phyloP scores from a whole-genome alignment of 2,329 filamentous ascomycete species.

The Grosmannia penicillata region DNA sequence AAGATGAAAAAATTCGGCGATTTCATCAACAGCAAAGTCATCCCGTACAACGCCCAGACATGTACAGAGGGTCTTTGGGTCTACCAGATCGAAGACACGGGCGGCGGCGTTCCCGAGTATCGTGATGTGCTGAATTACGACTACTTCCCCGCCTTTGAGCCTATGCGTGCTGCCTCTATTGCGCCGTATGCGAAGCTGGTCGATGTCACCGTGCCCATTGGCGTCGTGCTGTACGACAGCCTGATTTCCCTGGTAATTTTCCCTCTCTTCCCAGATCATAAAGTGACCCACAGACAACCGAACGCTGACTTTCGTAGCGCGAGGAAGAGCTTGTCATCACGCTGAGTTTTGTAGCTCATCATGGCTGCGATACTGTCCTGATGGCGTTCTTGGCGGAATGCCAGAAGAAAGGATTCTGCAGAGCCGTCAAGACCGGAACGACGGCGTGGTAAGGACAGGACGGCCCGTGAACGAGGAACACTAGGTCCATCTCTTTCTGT shows the following conservation, averaged over 20 bases:
- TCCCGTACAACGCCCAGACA: neutral
- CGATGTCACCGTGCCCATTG: conserved; percentile 3
- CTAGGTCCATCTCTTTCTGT: too few relatives aligned
- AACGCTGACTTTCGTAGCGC: neutral
- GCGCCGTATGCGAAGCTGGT: conserved; percentile 2
- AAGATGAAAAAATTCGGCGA: neutral
- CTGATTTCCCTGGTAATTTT: conserved; percentile 1
- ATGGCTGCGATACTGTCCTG: conserved; percentile 1
- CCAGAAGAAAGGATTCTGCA: conserved; percentile 1
- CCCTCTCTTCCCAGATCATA: too few relatives aligned
- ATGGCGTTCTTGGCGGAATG: conserved; percentile 3
- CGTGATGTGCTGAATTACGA: conserved; percentile 4
- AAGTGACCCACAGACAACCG: too few relatives aligned
- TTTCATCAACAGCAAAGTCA: conserved; percentile 1
- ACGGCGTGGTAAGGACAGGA: conserved; percentile 2
- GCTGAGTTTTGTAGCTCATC: conserved; percentile 2
- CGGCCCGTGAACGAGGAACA: too few relatives aligned
- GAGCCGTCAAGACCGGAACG: neutral
- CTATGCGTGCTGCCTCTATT: conserved; percentile 1
- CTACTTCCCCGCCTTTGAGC: conserved; percentile 2
- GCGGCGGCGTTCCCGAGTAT: conserved; percentile 3
- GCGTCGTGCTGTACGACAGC: conserved; percentile 1
- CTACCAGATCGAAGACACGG: conserved; percentile 4
- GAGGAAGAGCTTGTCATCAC: conserved; percentile 3
- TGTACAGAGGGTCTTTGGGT: conserved; percentile 3